Evolutionary conservation across 2,329 filamentous ascomycete genomes (phyloP), one percentile per base, ranked within the genome.

Genomic region (Escovopsis sp.): DNA sequence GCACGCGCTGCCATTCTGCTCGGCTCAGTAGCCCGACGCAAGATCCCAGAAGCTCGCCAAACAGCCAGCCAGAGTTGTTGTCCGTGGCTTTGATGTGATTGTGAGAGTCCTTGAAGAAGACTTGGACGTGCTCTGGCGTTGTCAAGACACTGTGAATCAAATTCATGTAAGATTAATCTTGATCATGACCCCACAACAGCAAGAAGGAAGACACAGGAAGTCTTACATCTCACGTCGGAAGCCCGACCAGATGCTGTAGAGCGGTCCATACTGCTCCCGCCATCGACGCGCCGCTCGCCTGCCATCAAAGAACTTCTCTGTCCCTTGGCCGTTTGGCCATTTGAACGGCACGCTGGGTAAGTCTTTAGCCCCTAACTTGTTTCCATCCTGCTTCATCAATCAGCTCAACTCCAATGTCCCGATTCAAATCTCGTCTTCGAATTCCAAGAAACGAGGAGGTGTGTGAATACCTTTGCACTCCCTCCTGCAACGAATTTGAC

Each of bases 181-280:
- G 27, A 9, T 3, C 11, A 30, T 6, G 27, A 7, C 4, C 5
- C 1, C 27, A 7, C 20, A 8, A 30, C 3, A 30, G 4, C 27
- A 8, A 30, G 3, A 30, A 24, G 12, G 12, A 33, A 9, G 11
- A 16, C 20, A 35, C 1, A 12, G n/a, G 10, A 10, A 41, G 7
- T n/a, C 44, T 43, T 25, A 45, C 44, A 45, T 30, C 30, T 45
- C 44, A 2, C 41, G 32, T 14, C 40, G 40, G 7, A 41, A 33
- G 8, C 44, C 44, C 14, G 44, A 43, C 44, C 44, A 45, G 10
- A 45, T 41, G 6, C 41, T 35, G 31, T 45, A 45, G 8, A 43
- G 35, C 8, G 38, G 20, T 12, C 44, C 44, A 8, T 41, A 40
- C 1, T 15, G 13, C 2, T n/a, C 15, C 20, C 29, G 33, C 44